Evolutionary conservation across 495 filamentous ascomycete species (phyloP).

Genomic region (Polyplosphaeria fusca): DNA sequence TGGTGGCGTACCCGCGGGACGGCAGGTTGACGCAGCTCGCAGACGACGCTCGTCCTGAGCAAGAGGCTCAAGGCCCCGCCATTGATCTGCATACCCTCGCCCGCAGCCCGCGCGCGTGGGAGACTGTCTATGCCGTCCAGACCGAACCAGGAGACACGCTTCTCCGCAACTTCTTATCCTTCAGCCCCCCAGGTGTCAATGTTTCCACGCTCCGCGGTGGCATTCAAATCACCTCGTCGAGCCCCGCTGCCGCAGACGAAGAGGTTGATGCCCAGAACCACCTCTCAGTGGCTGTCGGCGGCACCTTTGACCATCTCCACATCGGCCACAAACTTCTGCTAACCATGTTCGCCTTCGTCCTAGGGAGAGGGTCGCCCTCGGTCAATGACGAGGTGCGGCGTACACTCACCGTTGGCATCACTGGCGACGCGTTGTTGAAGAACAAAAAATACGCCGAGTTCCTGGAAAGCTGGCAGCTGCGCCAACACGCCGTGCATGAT

Average conservation of each 20-base stretch:
- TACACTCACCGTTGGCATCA: conserved; percentile 76
- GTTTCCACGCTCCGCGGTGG: conserved; percentile 47
- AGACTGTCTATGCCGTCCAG: conserved; percentile 63
- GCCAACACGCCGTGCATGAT: conserved; percentile 61
- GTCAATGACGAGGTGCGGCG: conserved; percentile 44
- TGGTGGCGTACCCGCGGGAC: conserved; percentile 58
- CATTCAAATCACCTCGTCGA: conserved; percentile 11
- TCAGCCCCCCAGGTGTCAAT: conserved; percentile 38
- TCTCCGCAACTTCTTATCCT: conserved; percentile 34
- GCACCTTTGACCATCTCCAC: conserved; percentile 96
- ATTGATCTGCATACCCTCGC: conserved; percentile 52
- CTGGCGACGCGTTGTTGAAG: conserved; percentile 76
- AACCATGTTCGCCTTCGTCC: conserved; percentile 73
- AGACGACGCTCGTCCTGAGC: conserved; percentile 31
- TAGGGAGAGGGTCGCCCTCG: conserved; percentile 44
- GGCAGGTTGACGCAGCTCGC: conserved; percentile 39
- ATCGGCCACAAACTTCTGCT: conserved; percentile 92
- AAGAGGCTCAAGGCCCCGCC: conserved; percentile 52
- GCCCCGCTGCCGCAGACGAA: neutral
- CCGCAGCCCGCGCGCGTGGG: conserved; percentile 62
- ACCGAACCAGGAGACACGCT: conserved; percentile 54
- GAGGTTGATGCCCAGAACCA: conserved; percentile 40
- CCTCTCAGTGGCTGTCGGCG: conserved; percentile 73
- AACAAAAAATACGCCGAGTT: conserved; percentile 84
- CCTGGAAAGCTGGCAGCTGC: conserved; percentile 72